Base-by-base conservation (phyloP, 148 eudicot species). In the Camellia japonica region DNA sequence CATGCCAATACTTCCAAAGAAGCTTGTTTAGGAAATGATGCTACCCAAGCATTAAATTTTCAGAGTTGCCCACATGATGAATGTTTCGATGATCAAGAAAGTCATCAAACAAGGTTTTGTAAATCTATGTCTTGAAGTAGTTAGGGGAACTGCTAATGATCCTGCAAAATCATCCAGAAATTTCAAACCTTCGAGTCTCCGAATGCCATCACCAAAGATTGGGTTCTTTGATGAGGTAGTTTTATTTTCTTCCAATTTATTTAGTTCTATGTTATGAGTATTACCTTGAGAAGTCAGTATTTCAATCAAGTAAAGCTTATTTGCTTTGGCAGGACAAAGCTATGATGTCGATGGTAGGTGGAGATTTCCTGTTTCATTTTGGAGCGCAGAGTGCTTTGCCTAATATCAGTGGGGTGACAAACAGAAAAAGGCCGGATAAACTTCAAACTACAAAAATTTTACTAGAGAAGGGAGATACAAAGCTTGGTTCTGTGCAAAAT, bases 171-270 rank as follows among this genome's bases (percentile, higher is more conserved):
- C 77, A 13, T 20, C 65, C 15, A 56, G 52, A 68, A 74, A 38
- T 16, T 61, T 43, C 66, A 79, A 52, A 74, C 82, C 82, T 62
- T 88, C 88, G 13, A 55, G 87, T 62, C 86, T 88, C 6, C 84
- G 87, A 41, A 74, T 73, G 83, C 90, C 88, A 49, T 83, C 88
- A 23, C 87, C 88, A 7, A 83, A 65, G 61, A 83, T 88, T 42
- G 87, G 90, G 60, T 88, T 85, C 79, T 88, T 88, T 70, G 88
- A 83, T 75, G 83, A 83, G 87, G 88, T 70, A 55, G 15, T 49
- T 75, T 38, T 38, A 12, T 47, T 49, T 49, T 64, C 1, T 54
- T 42, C 47, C 3, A 60, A 3, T 42, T 55, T 20, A 60, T 51
- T 16, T 6, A 46, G 11, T 79, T 71, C 7, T 8, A 14, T 42